Base-by-base conservation (phyloP, 495 filamentous ascomycete species). In the Corynascus novoguineensis region DNA sequence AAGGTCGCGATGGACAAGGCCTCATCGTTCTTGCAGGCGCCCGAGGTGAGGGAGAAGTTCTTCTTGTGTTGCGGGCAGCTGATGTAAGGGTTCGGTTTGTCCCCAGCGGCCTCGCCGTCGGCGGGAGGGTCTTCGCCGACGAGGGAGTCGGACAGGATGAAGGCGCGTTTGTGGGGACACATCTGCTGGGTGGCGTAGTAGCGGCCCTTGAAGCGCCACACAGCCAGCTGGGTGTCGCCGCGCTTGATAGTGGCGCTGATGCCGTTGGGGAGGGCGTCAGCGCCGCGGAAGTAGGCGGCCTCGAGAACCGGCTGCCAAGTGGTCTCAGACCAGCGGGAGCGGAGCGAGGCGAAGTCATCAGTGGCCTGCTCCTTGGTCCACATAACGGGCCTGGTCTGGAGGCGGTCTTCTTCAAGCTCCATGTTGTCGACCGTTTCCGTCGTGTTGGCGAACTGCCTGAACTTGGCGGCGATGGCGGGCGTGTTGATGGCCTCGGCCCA, bases 131-230 rank as follows among this genome's bases (percentile, higher is more conserved):
- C 85, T 40, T 95, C 86, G n/a, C 92, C 92, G 38, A 97, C 82
- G 2, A 97, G 65, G 5, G 90, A 89, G 67, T 97, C 92, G 0
- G 86, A 87, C 32, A 97, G 81, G 28, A 90, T 86, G 70, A 97
- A 97, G 0, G 92, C 84, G 27, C 92, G 88, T 73, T 96, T 96
- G 73, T 96, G 90, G 14, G 92, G 92, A 68, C 92, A 97, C 92
- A 97, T 97, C 69, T 97, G 91, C 78, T 97, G 92, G 15, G 86
- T 87, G n/a, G 89, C 88, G 67, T 92, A 93, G 73, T 82, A 95
- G 49, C 83, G 81, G 19, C 90, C 92, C 56, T 82, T 81, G 59
- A 97, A 78, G 66, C 90, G 90, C 81, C 93, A 97, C 56, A 97
- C 76, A 17, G 92, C 91, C 5, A 97, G 81, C 69, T 97, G 92